These are phyloP conservation scores for Lactifluus subvellereus DNA, from an alignment of 768 basidiomycete species.

Conservation along the genomic window DNA sequence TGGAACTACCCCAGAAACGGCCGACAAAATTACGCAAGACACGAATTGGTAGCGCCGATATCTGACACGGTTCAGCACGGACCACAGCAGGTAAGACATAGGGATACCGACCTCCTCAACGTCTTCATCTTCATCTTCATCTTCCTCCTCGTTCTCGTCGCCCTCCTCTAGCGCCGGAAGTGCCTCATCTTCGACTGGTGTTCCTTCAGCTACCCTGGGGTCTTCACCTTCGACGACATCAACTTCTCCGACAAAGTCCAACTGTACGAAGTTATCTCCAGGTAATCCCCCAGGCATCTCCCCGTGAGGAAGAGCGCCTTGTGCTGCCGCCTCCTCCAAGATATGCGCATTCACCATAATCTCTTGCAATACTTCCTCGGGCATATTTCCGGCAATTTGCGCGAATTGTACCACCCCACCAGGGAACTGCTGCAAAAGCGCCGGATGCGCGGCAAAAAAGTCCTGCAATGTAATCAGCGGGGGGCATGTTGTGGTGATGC, in stretches of 20 bases:
- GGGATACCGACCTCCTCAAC: constrained; percentile 14
- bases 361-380: constrained; percentile 21
- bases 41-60: constrained; percentile 20
- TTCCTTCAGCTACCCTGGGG: background rate
- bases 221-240: constrained; percentile 4
- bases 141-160: constrained; percentile 4
- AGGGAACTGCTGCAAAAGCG: constrained; percentile 51
- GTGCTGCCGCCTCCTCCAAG: constrained; percentile 18
- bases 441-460: constrained; percentile 52
- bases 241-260: constrained; percentile 11
- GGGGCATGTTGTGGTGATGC: background rate
- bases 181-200: background rate
- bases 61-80: constrained; percentile 7
- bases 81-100: background rate
- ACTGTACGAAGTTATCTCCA: constrained; percentile 23
- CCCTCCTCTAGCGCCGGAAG: background rate
- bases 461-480: constrained; percentile 30
- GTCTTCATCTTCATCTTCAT: constrained; percentile 20
- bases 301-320: constrained; percentile 17
- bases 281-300: constrained; percentile 23
- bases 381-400: constrained; percentile 21
- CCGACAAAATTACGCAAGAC: constrained; percentile 22
- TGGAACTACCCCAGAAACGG: constrained; percentile 19
- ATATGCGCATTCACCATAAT: constrained; percentile 17
- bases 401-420: constrained; percentile 55